phyloP scores from a whole-genome alignment of 2,329 filamentous ascomycete genomes.

The Aspergillus uvarum region DNA sequence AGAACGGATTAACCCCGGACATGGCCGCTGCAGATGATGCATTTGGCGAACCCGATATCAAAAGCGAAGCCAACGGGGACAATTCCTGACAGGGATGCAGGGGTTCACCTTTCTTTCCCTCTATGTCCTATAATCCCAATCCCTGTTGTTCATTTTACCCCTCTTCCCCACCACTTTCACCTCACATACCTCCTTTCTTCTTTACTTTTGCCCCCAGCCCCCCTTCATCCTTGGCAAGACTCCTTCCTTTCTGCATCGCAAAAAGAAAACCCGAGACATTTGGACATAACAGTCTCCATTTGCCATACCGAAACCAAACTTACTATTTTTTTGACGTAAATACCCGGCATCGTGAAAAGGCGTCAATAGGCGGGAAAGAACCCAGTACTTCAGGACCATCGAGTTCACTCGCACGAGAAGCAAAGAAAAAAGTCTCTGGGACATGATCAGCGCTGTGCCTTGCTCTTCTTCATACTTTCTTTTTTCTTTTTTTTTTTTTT shows the following conservation, averaged over 20 bases:
- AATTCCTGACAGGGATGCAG: constrained; percentile 7
- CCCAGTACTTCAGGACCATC: constrained; percentile 9
- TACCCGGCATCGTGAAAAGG: constrained; percentile 27
- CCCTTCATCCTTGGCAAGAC: neutral
- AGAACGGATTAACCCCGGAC: constrained; percentile 42
- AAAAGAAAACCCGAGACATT: constrained; percentile 5
- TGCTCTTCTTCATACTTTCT: neutral
- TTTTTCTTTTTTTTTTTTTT: neutral
- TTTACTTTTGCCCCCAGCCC: neutral
- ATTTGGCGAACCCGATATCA: constrained; percentile 33
- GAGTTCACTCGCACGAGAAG: constrained; percentile 1
- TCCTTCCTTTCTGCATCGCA: constrained; percentile 10
- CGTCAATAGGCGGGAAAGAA: constrained; percentile 21
- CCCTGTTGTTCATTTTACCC: neutral
- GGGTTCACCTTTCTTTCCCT: too few species aligned
- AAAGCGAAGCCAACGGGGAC: constrained; percentile 37
- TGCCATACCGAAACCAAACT: constrained; percentile 20
- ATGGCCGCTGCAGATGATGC: constrained; percentile 30
- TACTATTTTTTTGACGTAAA: constrained; percentile 21
- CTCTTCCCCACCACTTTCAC: neutral
- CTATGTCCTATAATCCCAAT: neutral
- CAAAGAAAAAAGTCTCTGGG: constrained; percentile 17
- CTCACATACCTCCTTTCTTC: neutral
- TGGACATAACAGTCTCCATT: constrained; percentile 22
- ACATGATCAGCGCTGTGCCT: constrained; percentile 20